A percentile compares a stretch with the other conserved stretches of the same genome.
Evolutionary conservation across 2,329 filamentous ascomycete genomes (phyloP).

Genomic region (Sporothrix mexicana): DNA sequence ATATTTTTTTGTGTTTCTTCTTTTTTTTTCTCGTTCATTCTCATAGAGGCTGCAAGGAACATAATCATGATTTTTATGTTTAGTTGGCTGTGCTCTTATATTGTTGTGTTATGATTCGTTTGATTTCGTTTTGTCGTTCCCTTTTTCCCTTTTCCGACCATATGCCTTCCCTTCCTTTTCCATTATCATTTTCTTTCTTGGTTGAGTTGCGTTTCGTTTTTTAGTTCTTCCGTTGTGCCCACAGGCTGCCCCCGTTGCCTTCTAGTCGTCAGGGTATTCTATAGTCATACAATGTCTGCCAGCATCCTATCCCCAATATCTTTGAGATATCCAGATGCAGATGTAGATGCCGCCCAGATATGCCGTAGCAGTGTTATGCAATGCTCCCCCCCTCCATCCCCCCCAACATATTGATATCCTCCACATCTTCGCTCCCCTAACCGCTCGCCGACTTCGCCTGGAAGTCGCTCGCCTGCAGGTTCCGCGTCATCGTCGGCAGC

Average conservation of each 20-base stretch:
- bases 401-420: background rate
- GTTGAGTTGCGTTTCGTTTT: conserved; percentile 30
- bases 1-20: background rate
- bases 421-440: background rate
- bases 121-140: background rate
- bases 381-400: background rate
- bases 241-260: conserved; percentile 18
- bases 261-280: conserved; percentile 25
- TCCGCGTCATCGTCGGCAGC: conserved; percentile 91
- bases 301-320: background rate
- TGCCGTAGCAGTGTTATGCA: background rate
- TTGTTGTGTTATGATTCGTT: background rate
- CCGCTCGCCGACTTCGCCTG: conserved; percentile 43
- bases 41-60: conserved; percentile 5
- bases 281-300: conserved; percentile 23
- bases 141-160: no score
- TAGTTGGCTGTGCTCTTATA: background rate
- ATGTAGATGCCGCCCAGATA: conserved; percentile 2
- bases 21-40: background rate
- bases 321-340: background rate
- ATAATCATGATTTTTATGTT: background rate
- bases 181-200: background rate
- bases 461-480: conserved; percentile 95
- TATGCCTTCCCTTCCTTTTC: background rate
- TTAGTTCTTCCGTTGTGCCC: background rate